Base-by-base conservation (phyloP, 2,329 filamentous ascomycete species). In the Aspergillus clavatus region DNA sequence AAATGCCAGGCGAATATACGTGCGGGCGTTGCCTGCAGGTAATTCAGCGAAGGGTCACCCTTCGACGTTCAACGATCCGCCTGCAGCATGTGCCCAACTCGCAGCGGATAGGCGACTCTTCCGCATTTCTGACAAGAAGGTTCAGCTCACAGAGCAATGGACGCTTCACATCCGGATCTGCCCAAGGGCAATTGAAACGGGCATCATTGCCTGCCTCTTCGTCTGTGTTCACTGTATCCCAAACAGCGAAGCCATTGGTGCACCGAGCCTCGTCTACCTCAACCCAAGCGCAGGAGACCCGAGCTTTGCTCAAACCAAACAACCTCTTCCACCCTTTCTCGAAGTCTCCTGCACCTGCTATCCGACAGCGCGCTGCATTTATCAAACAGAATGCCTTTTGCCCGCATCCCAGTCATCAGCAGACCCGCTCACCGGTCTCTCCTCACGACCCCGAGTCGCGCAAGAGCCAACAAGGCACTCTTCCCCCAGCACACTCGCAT, bases 261-360 rank as follows among this genome's bases (percentile, higher is more conserved):
- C 61, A 62, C 44, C 58, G 57, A 28, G 56, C 61, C 18, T 42
- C 44, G 12, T 56, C 59, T 12, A 56, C 62, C 23, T 48, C 56
- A 7, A 51, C 48, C 12, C 39, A 52, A 16, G 50, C 56, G 12
- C 46, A 55, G 43, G 58, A 65, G 43, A 43, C 57, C 26, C 59
- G 61, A 61, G 54, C 66, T 5, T 66, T 81, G 38, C 76, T 95
- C 21, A 75, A 75, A 52, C 77, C 82, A 40, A 82, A 94, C 70
- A 86, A 96, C 64, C 83, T 98, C 45, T 98, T 97, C 75, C 91
- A 98, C 69, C 82, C 88, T 7, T 95, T 93, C 67, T 87, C 88
- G 27, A 78, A 84, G 53, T 98, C 93, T 11, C 93, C 94, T 7
- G 86, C 91, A 33, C 85, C 88, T 29, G 85, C 87, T 50, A 96